Evolutionary conservation across 78 protist species (phyloP), one percentile per base, ranked within the genome.

Genomic region (Emiliania huxleyi): DNA sequence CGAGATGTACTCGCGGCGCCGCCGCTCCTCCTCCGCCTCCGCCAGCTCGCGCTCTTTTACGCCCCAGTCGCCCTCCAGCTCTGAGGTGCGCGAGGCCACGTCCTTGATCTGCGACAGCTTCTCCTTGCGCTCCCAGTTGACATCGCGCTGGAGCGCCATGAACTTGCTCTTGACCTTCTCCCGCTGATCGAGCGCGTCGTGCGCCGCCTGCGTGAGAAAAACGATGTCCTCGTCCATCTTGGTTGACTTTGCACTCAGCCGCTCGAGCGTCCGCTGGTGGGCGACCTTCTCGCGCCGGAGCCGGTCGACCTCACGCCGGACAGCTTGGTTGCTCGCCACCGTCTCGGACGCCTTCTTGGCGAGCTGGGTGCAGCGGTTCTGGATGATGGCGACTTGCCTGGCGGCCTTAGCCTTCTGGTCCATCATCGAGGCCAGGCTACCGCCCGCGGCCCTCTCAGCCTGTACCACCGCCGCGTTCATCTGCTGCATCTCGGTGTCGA

Each of bases 101-200:
- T 81, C 89, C n/a, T 42, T 23, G 56, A 81, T 40, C 56, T 23
- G 0, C 29, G 49, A 52, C 11, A 44, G 52, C 56, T 81, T 81
- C n/a, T 43, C 38, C 48, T 43, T 56, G 89, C 38, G 52, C 56
- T 81, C 89, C 56, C 19, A 40, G 6, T 73, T 29, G 45, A 73
- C 0, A 48, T 77, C 87, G 49, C 87, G 87, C 48, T 77, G 87
- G 33, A 48, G 23, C 87, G 1, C 23, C 38, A 42, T 6, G 48
- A 77, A 40, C 87, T 77, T 77, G 48, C 2, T 21, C 49, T 42
- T 38, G 6, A 77, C 87, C n/a, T 77, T 77, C 87, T 77, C 87
- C 21, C 87, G 87, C 87, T 77, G n/a, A 48, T 77, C 87, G 87
- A 77, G 87, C 46, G 87, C 87, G 18, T 29, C 19, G 87, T 77